These are phyloP conservation scores for Diaporthe sp. DNA, from an alignment of 2,329 filamentous ascomycete species.

Conservation along the genomic window DNA sequence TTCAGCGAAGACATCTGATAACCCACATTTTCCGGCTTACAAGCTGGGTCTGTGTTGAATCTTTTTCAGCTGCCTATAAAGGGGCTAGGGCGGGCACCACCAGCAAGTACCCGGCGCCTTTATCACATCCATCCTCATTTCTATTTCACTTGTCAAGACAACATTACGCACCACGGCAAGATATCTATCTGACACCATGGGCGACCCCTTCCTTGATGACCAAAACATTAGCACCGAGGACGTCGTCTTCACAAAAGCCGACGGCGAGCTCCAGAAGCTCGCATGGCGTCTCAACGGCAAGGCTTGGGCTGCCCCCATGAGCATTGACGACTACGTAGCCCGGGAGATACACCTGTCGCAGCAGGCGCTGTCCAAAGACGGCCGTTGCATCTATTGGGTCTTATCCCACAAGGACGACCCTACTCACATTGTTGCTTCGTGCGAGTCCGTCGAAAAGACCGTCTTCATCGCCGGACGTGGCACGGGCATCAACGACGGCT, in stretches of 20 bases:
- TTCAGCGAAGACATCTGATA: constrained; percentile 44
- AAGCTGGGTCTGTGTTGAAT: constrained; percentile 36
- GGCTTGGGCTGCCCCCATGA: constrained; percentile 50
- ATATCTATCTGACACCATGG: constrained; percentile 18
- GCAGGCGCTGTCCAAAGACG: constrained; percentile 46
- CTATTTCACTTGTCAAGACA: not conserved
- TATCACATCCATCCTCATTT: not conserved
- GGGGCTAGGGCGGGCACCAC: constrained; percentile 18
- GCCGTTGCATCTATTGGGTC: constrained; percentile 50
- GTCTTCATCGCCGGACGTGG: constrained; percentile 47
- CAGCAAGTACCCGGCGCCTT: not conserved
- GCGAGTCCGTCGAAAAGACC: constrained; percentile 48
- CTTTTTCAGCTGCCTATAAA: constrained; percentile 34
- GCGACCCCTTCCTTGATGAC: constrained; percentile 40
- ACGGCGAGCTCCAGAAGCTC: constrained; percentile 47
- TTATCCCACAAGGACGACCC: constrained; percentile 49
- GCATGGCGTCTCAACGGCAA: constrained; percentile 51
- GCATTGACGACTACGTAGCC: constrained; percentile 48
- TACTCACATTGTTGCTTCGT: constrained; percentile 52
- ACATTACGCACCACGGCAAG: not conserved
- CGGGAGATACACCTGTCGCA: constrained; percentile 48
- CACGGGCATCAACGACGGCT: constrained; percentile 43
- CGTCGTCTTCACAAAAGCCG: constrained; percentile 49
- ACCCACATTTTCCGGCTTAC: constrained; percentile 40
- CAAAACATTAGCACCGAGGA: constrained; percentile 44